These are phyloP conservation scores for Pyrenophora seminiperda DNA, from an alignment of 2,329 filamentous ascomycete species.

Conservation along the genomic window DNA sequence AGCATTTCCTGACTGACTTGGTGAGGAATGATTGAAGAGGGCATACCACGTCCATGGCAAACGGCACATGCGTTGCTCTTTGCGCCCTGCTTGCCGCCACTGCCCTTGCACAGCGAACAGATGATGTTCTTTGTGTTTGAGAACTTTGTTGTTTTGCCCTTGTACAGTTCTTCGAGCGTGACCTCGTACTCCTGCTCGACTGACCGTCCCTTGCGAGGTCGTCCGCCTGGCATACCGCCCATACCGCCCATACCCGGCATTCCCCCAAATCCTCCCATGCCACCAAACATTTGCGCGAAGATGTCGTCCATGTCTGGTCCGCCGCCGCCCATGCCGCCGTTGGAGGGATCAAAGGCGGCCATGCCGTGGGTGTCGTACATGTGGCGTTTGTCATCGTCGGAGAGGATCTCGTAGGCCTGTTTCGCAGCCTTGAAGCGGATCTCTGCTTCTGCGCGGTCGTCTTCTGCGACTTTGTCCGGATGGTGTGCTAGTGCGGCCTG, in stretches of 20 bases:
- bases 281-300: conserved; percentile 83
- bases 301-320: conserved; percentile 86
- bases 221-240: conserved; percentile 57
- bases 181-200: conserved; percentile 93
- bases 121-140: conserved; percentile 92
- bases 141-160: conserved; percentile 97
- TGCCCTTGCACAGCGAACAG: conserved; percentile 84
- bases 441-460: conserved; percentile 83
- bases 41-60: conserved; percentile 75
- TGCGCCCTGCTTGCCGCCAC: conserved; percentile 88
- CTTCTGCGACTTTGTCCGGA: conserved; percentile 92
- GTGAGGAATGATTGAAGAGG: background rate
- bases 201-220: conserved; percentile 72
- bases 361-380: conserved; percentile 95
- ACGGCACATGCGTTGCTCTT: conserved; percentile 81
- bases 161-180: conserved; percentile 92
- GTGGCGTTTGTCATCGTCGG: conserved; percentile 90
- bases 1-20: conserved; percentile 11
- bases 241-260: conserved; percentile 67
- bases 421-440: conserved; percentile 90
- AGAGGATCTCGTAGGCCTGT: conserved; percentile 96
- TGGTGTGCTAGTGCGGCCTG: conserved; percentile 87
- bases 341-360: conserved; percentile 85
- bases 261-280: conserved; percentile 51
- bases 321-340: conserved; percentile 65